Evolutionary conservation across 2,329 filamentous ascomycete species (phyloP).

Genomic region (Polychaeton citri): DNA sequence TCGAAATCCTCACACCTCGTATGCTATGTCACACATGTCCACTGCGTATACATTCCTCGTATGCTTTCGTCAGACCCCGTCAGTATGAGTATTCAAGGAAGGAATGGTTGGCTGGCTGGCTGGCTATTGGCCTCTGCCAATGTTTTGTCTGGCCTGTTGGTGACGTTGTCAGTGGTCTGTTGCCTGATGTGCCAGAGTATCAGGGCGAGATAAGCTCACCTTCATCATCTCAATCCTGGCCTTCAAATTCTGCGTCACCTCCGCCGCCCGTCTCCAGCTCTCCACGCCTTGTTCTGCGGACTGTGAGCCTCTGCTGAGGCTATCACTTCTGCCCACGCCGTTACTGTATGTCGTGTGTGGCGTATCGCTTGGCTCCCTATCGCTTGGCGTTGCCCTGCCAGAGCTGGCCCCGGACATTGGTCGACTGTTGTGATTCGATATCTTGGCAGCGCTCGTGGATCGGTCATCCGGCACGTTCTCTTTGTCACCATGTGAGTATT

Average conservation of each 20-base stretch:
- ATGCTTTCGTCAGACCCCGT: background rate
- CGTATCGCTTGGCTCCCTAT: conserved; percentile 1
- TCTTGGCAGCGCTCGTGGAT: background rate
- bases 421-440: background rate
- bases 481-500: conserved; percentile 23
- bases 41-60: background rate
- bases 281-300: conserved; percentile 48
- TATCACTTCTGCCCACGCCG: conserved; percentile 8
- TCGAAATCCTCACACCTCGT: no score
- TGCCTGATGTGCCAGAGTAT: no score
- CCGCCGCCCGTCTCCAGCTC: conserved; percentile 93
- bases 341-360: background rate
- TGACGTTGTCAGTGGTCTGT: background rate
- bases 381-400: conserved; percentile 35
- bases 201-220: conserved; percentile 37
- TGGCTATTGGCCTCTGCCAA: background rate
- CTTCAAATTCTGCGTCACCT: conserved; percentile 95
- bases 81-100: background rate
- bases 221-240: conserved; percentile 99
- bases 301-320: conserved; percentile 1
- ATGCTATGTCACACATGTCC: no score
- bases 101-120: no score
- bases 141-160: background rate
- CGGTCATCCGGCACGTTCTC: conserved; percentile 26
- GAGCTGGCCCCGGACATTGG: conserved; percentile 8